phyloP scores from a whole-genome alignment of 805 yeast species.

The Pichia manshurica region DNA sequence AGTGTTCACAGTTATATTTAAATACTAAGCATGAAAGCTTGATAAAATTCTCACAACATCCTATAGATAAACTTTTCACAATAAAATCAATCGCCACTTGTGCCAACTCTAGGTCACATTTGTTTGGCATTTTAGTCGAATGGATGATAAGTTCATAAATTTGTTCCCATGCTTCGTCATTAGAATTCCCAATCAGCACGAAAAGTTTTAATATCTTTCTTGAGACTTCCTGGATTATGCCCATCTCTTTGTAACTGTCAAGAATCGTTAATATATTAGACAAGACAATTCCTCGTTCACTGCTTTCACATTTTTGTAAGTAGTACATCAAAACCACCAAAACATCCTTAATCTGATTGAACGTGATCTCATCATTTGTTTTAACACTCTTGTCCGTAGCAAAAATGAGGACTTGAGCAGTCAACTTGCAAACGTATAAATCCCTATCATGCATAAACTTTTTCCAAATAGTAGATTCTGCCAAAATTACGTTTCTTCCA shows the following conservation, averaged over 20 bases:
- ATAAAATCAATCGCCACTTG: constrained; percentile 9
- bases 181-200: constrained; percentile 6
- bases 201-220: constrained; percentile 3
- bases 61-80: constrained; percentile 7
- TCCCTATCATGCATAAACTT: constrained; percentile 12
- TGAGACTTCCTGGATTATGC: constrained; percentile 5
- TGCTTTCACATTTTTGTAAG: constrained; percentile 3
- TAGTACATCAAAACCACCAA: constrained; percentile 3
- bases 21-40: constrained; percentile 8
- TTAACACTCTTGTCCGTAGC: not conserved
- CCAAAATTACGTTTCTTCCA: not conserved
- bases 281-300: not conserved
- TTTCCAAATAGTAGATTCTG: constrained; percentile 8
- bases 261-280: constrained; percentile 1
- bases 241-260: constrained; percentile 5
- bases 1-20: constrained; percentile 1
- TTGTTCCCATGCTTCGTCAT: constrained; percentile 1
- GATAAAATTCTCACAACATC: constrained; percentile 12
- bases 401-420: not conserved
- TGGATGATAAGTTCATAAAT: constrained; percentile 1
- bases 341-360: constrained; percentile 2
- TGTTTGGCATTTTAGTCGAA: not conserved
- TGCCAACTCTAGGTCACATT: not conserved
- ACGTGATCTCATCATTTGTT: not conserved
- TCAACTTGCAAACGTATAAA: not conserved